phyloP scores from a whole-genome alignment of 768 basidiomycete genomes.

The Sarcodon sp. region DNA sequence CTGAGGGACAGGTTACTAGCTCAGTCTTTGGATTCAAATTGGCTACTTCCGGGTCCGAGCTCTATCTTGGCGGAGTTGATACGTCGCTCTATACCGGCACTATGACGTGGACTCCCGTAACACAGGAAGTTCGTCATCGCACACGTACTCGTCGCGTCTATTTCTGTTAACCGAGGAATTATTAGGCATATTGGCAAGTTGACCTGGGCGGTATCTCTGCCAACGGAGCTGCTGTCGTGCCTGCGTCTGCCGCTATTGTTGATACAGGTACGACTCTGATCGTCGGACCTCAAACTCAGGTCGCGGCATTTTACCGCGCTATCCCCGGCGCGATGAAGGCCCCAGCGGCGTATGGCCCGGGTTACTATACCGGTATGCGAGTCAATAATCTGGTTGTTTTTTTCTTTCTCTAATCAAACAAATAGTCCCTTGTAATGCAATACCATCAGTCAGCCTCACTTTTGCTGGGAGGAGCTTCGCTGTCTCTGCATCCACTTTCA shows the following conservation, averaged over 20 bases:
- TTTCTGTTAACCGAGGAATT: background rate
- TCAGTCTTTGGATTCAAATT: constrained; percentile 17
- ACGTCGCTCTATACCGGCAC: constrained; percentile 18
- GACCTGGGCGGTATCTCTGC: constrained; percentile 2
- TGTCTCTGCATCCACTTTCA: constrained; percentile 20
- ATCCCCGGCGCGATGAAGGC: constrained; percentile 13
- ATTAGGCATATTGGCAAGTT: constrained; percentile 4
- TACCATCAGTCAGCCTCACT: constrained; percentile 19
- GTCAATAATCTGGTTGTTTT: no score
- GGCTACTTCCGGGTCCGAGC: constrained; percentile 13
- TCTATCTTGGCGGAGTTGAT: constrained; percentile 25
- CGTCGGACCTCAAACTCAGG: constrained; percentile 12
- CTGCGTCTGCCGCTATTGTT: constrained; percentile 11
- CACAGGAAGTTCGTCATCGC: constrained; percentile 14
- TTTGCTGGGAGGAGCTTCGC: constrained; percentile 26
- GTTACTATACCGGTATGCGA: constrained; percentile 11
- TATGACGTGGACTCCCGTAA: constrained; percentile 15
- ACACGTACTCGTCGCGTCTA: background rate
- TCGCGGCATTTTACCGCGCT: constrained; percentile 11
- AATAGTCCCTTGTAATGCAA: constrained; percentile 22
- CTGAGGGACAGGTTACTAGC: constrained; percentile 7
- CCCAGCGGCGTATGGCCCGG: constrained; percentile 7
- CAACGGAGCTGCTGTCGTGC: constrained; percentile 3
- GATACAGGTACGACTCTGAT: constrained; percentile 19
- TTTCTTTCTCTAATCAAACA: constrained; percentile 9